These are phyloP conservation scores for Apiotrichum gamsii DNA, from an alignment of 1,284 basidiomycete genomes.

Conservation along the genomic window DNA sequence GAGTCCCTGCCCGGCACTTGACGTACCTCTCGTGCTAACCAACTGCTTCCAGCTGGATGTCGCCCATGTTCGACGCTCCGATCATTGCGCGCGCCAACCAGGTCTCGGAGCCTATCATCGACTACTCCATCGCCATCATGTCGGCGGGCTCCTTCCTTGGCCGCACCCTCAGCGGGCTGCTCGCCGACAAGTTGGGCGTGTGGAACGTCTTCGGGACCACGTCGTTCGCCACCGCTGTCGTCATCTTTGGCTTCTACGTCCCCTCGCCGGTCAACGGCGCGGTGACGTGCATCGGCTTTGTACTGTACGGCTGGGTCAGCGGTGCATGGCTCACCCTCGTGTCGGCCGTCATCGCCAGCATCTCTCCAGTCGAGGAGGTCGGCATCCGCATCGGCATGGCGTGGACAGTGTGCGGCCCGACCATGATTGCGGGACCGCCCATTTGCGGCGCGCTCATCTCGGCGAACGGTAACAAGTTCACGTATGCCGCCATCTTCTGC, in stretches of 20 bases:
- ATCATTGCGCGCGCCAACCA: slow-evolving; percentile 27
- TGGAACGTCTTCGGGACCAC: slow-evolving; percentile 35
- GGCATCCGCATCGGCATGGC: slow-evolving; percentile 43
- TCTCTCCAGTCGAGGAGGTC: slow-evolving; percentile 40
- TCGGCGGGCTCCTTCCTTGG: slow-evolving; percentile 40
- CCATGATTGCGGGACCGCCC: slow-evolving; percentile 35
- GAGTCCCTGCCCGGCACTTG: not conserved
- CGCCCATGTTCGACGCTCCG: slow-evolving; percentile 37
- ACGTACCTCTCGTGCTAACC: too few species aligned
- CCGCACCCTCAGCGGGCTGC: slow-evolving; percentile 30
- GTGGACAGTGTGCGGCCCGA: slow-evolving; percentile 31
- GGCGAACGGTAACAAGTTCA: slow-evolving; percentile 21
- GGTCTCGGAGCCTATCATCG: slow-evolving; percentile 14
- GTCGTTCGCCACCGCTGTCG: slow-evolving; percentile 26
- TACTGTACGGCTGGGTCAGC: slow-evolving; percentile 31
- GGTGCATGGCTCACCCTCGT: slow-evolving; percentile 42
- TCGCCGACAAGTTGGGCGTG: slow-evolving; percentile 39
- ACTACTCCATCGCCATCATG: slow-evolving; percentile 40
- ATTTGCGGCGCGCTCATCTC: slow-evolving; percentile 28
- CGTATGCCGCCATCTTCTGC: slow-evolving; percentile 33
- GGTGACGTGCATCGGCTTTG: slow-evolving; percentile 31
- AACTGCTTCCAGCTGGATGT: slow-evolving; percentile 26
- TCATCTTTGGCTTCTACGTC: slow-evolving; percentile 34
- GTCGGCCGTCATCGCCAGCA: slow-evolving; percentile 34
- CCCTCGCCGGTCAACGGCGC: slow-evolving; percentile 20